Base-by-base conservation (phyloP, 164 flowering plant genomes). In the Dillenia suffruticosa region DNA sequence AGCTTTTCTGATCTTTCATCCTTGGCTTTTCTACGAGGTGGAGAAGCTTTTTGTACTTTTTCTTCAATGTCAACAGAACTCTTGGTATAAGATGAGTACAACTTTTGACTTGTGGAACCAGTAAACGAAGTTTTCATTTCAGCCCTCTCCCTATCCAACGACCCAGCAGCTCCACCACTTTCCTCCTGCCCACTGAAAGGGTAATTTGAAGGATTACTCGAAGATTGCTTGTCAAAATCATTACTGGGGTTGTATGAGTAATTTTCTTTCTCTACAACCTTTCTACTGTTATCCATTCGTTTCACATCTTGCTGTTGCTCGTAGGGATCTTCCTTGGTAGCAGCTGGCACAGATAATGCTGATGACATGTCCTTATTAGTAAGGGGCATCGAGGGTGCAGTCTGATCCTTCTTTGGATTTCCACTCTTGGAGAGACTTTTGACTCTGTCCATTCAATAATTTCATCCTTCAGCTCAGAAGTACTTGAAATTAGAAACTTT, bases 351-450 rank as follows among this genome's bases (percentile, higher is more conserved):
- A 61, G 86, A 72, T 44, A 85, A 74, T 44, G 68, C 67, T 48
- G 86, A 77, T 32, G 84, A 69, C 61, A 77, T 62, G 59, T 86
- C 99, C 73, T 77, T 90, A 66, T 16, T 74, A 54, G 57, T 43
- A 51, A 74, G 73, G 3, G 78, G 78, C 51, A 81, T 19, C 43
- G 82, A 68, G 70, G 63, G 81, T 44, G 73, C 55, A 46, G 19
- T 67, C 55, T 71, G 85, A 74, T 92, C 98, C 73, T 86, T 92
- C 69, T 75, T 92, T 10, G 81, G 10, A 76, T 83, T 88, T 55
- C 96, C 95, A 79, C 86, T 77, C 81, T 88, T 89, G 49, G 98
- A 89, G 9, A 92, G 87, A 79, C 98, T 89, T 73, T 89, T 92
- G 40, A 92, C 98, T 81, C 98, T 92, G 86, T 64, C 62, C 54